These are phyloP conservation scores for Candida wancherniae DNA, from an alignment of 805 yeast genomes.

Conservation along the genomic window DNA sequence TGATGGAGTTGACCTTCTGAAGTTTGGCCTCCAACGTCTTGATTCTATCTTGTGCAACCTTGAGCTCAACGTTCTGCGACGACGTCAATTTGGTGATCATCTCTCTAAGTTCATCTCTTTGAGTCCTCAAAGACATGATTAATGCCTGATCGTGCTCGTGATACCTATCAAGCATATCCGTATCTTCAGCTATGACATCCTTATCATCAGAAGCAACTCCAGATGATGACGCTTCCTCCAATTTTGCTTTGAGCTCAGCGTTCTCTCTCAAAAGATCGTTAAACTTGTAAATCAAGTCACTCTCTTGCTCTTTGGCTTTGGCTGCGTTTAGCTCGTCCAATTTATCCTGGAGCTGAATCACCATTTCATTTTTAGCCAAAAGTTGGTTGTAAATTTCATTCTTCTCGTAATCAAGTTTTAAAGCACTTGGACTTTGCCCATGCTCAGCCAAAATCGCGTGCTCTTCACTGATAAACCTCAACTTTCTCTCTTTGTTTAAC, in stretches of 20 bases:
- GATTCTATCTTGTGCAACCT: constrained; percentile 32
- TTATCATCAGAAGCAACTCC: too few species aligned
- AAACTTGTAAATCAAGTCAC: constrained; percentile 34
- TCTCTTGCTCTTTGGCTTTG: constrained; percentile 23
- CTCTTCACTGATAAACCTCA: constrained; percentile 68
- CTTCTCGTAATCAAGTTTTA: constrained; percentile 54
- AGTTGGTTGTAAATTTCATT: constrained; percentile 47
- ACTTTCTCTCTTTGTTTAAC: constrained; percentile 58
- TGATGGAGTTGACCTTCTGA: constrained; percentile 26
- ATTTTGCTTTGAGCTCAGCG: constrained; percentile 31
- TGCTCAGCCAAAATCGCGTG: constrained; percentile 54
- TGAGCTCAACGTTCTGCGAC: constrained; percentile 33
- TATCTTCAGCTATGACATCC: too few species aligned
- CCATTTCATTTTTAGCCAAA: constrained; percentile 43
- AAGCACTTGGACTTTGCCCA: constrained; percentile 48
- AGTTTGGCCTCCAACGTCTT: constrained; percentile 28
- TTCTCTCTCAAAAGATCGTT: constrained; percentile 38
- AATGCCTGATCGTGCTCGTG: constrained; percentile 14
- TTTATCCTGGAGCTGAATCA: constrained; percentile 44
- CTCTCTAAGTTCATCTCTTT: constrained; percentile 40
- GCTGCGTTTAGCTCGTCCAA: constrained; percentile 32
- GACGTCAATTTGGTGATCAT: constrained; percentile 34
- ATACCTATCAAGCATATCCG: constrained; percentile 5
- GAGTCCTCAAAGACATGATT: constrained; percentile 18
- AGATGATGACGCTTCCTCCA: constrained; percentile 2